Evolutionary conservation across 2,329 filamentous ascomycete species (phyloP).

Genomic region (Xylariaceae sp.): DNA sequence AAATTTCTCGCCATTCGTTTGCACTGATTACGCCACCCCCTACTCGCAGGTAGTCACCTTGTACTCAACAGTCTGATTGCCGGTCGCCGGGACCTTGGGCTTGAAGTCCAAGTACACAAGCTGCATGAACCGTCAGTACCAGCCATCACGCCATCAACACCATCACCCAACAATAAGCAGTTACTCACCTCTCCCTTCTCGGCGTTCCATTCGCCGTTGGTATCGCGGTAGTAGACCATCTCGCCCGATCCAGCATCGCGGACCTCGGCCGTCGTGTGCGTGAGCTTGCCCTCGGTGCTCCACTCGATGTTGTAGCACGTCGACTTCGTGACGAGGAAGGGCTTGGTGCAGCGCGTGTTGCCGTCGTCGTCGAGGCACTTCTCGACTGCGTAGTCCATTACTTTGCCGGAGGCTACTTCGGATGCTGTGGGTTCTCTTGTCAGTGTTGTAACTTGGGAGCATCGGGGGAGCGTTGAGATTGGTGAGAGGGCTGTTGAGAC

Average conservation of each 20-base stretch:
- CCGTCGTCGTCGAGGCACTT: conserved; percentile 38
- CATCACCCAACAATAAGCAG: too few relatives aligned
- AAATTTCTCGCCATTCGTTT: background rate
- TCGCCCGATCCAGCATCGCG: conserved; percentile 33
- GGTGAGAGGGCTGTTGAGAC: conserved; percentile 1
- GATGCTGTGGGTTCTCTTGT: conserved; percentile 13
- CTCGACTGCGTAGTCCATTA: conserved; percentile 40
- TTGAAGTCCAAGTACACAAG: conserved; percentile 43
- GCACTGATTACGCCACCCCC: background rate
- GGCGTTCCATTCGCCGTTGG: conserved; percentile 41
- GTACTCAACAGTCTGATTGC: conserved; percentile 43
- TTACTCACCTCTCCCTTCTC: conserved; percentile 39
- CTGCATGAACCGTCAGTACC: too few relatives aligned
- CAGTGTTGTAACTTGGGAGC: background rate
- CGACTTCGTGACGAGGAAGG: conserved; percentile 36
- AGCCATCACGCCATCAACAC: too few relatives aligned
- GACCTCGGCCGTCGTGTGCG: conserved; percentile 31
- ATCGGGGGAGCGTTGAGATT: background rate
- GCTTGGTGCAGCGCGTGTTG: conserved; percentile 37
- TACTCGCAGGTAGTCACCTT: conserved; percentile 35
- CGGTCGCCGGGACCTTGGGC: conserved; percentile 41
- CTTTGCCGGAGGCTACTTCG: conserved; percentile 31
- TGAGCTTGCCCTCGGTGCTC: conserved; percentile 37
- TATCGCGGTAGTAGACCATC: conserved; percentile 43
- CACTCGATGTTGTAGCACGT: conserved; percentile 40